Conservation (phyloP, 2,329 filamentous ascomycete genomes). For the Verticillium albo-atrum region DNA sequence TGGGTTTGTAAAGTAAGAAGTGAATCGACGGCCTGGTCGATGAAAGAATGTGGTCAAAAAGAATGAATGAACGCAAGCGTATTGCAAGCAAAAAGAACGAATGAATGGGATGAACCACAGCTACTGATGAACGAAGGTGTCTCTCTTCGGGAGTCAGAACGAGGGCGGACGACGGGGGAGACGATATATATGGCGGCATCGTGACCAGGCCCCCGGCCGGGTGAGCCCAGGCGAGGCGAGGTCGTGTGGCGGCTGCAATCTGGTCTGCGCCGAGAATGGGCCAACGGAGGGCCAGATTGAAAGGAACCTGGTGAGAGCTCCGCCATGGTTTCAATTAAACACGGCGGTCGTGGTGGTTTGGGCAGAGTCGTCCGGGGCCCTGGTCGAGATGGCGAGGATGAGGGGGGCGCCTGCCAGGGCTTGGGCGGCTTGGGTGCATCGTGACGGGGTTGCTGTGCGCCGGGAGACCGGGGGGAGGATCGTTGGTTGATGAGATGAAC, state of each 20-base stretch:
- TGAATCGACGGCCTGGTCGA: conserved; percentile 2
- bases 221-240: background rate
- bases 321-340: conserved; percentile 3
- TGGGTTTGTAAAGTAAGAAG: background rate
- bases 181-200: background rate
- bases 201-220: background rate
- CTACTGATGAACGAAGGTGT: conserved; percentile 2
- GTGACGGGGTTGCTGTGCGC: background rate
- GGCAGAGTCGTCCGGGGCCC: background rate
- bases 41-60: conserved; percentile 1
- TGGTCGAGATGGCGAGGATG: background rate
- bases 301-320: background rate
- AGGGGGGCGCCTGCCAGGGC: background rate
- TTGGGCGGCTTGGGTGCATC: background rate
- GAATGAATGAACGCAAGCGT: background rate
- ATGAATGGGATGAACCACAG: conserved; percentile 4
- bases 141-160: background rate
- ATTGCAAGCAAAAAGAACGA: conserved; percentile 1
- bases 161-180: background rate
- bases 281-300: background rate
- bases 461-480: background rate
- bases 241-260: background rate
- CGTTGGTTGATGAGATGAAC: background rate
- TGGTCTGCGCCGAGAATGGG: background rate
- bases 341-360: background rate